phyloP scores from a whole-genome alignment of 2,329 filamentous ascomycete genomes.

The Raffaelea albimanens region DNA sequence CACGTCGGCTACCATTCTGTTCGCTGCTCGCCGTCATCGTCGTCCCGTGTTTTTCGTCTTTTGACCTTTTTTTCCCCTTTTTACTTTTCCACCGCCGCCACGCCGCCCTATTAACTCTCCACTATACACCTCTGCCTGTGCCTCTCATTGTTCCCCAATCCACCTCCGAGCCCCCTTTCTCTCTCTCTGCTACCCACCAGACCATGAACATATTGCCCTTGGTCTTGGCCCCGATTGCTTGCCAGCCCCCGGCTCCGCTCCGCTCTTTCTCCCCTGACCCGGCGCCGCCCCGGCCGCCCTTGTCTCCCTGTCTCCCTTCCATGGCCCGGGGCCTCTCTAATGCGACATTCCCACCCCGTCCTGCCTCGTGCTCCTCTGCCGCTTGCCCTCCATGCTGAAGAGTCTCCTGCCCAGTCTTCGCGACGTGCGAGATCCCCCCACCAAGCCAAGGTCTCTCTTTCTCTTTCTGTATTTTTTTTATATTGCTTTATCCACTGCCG shows the following conservation, averaged over 20 bases:
- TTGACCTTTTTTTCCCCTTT: too few species aligned
- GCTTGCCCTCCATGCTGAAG: constrained; percentile 15
- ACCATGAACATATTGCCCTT: background rate
- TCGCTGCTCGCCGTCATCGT: background rate
- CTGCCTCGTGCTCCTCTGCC: background rate
- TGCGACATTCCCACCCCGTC: background rate
- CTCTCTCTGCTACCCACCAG: background rate
- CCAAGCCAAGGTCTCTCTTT: constrained; percentile 17
- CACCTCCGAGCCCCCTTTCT: background rate
- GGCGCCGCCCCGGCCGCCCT: background rate
- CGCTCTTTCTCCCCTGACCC: background rate
- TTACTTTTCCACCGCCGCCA: background rate
- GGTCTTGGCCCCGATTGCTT: background rate
- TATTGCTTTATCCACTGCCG: background rate
- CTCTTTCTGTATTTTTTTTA: background rate
- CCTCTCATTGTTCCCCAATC: background rate
- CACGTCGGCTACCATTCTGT: background rate
- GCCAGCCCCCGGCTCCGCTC: background rate
- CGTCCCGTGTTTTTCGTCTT: background rate
- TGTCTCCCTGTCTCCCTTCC: background rate
- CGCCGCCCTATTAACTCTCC: background rate
- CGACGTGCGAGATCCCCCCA: constrained; percentile 16
- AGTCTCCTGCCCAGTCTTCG: constrained; percentile 18
- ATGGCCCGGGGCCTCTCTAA: constrained; percentile 1
- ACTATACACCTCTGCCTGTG: background rate